A percentile compares a stretch with the other conserved stretches of the same genome.
Conservation (phyloP, 148 eudicot species). For the Agrostemma githago region DNA sequence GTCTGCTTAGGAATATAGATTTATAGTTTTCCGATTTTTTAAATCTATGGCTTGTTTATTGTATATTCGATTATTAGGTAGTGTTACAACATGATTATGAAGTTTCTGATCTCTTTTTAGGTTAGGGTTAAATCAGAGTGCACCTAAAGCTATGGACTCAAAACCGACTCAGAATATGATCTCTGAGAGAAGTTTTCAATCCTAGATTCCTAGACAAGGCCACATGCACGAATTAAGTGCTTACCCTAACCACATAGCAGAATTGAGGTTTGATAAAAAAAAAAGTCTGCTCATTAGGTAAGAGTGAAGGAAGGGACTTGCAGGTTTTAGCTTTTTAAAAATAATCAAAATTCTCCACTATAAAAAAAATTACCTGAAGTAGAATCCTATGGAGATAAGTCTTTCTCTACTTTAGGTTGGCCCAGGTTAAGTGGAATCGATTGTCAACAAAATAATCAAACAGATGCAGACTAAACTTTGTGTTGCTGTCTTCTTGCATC, state of each 20-base stretch:
- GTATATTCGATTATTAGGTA: neutral
- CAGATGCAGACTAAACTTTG: conserved; percentile 59
- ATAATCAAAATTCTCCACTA: conserved; percentile 42
- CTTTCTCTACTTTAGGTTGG: conserved; percentile 39
- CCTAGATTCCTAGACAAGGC: conserved; percentile 25
- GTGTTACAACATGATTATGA: neutral
- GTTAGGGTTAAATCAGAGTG: conserved; percentile 13
- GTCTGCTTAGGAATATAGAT: neutral
- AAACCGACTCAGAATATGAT: conserved; percentile 11
- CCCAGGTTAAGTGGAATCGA: conserved; percentile 50
- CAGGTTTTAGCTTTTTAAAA: conserved; percentile 34
- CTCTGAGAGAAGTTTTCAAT: conserved; percentile 15
- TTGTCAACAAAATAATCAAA: conserved; percentile 56
- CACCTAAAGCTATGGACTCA: conserved; percentile 6
- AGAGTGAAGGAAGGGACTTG: conserved; percentile 30
- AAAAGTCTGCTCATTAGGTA: conserved; percentile 30
- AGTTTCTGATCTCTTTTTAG: conserved; percentile 4
- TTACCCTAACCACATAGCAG: conserved; percentile 31
- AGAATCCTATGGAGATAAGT: conserved; percentile 50
- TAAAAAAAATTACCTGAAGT: conserved; percentile 35
- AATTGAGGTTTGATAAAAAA: conserved; percentile 21
- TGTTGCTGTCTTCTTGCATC: conserved; percentile 57
- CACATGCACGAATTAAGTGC: conserved; percentile 28
- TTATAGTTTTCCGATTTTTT: neutral
- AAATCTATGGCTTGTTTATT: neutral